Percentiles rank a stretch among this genome's conserved stretches.
Evolutionary conservation across 2,329 filamentous ascomycete genomes (phyloP).

Genomic region (Pochonia chlamydosporia): DNA sequence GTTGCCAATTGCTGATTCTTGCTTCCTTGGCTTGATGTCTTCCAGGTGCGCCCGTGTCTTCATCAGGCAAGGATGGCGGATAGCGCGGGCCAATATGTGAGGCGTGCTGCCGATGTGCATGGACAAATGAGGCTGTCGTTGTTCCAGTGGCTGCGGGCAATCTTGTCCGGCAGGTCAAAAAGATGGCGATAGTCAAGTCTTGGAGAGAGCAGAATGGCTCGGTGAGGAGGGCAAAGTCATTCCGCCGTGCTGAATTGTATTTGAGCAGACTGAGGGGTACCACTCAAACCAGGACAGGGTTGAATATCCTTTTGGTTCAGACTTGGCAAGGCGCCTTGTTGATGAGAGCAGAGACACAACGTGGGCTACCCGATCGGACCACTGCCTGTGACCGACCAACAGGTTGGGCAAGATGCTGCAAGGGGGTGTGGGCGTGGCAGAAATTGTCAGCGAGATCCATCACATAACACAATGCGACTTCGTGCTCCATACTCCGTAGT

Average conservation of each 20-base stretch:
- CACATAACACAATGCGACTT: background rate
- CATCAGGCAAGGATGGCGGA: slow-evolving; percentile 15
- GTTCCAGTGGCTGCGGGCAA: slow-evolving; percentile 12
- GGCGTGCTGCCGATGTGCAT: slow-evolving; percentile 17
- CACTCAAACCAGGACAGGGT: background rate
- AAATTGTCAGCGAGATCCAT: background rate
- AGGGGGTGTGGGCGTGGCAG: slow-evolving; percentile 1
- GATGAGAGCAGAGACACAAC: slow-evolving; percentile 9
- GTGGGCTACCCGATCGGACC: slow-evolving; percentile 15
- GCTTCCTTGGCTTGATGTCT: slow-evolving; percentile 5
- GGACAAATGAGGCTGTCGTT: slow-evolving; percentile 8
- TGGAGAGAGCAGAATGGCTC: slow-evolving; percentile 32
- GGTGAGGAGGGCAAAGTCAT: slow-evolving; percentile 31
- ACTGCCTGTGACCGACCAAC: background rate
- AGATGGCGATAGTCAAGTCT: slow-evolving; percentile 28
- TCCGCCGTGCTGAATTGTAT: slow-evolving; percentile 35
- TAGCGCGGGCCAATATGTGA: slow-evolving; percentile 16
- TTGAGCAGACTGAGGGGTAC: slow-evolving; percentile 36
- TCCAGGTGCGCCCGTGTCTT: slow-evolving; percentile 4
- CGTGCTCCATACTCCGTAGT: too few relatives aligned
- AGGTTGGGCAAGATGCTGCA: background rate
- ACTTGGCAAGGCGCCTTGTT: background rate
- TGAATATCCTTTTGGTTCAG: background rate
- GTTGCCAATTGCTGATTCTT: background rate
- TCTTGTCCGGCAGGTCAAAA: slow-evolving; percentile 3